Evolutionary conservation across 1,284 basidiomycete species (phyloP), one percentile per base, ranked within the genome.

Genomic region (Malassezia vespertilionis): DNA sequence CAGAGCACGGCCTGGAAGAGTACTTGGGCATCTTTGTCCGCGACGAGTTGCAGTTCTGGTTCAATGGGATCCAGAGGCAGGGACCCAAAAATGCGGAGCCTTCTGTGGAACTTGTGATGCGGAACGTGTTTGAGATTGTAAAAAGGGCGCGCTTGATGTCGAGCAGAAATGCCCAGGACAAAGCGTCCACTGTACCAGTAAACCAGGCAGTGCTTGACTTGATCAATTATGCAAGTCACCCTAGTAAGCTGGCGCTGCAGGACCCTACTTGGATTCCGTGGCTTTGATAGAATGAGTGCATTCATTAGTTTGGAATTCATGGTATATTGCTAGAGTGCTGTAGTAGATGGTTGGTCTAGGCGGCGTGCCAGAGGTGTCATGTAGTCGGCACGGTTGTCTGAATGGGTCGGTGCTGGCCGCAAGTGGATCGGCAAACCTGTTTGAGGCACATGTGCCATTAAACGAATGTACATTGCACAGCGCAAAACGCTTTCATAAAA

Each of bases 1-100:
- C 89, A 14, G 89, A 96, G 74, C 84, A 80, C 67, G 83, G 89
- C 50, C 74, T 95, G 45, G 87, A 91, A 56, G 82, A 87, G 61
- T 84, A 86, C 49, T 76, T 93, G 12, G 84, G 83, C 55, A 76
- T 95, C 43, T 95, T 95, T 70, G 81, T 86, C 20, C 80, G 89
- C 23, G 93, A 99, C 69, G 93, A 99, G 73, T 83, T 95, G 40
- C 78, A 81, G 59, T 77, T 79, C 12, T 87, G 83, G 83, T 61
- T 71, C 27, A 57, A 55, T 37, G 59, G 62, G n/a, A 48, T 54
- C 0, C 63, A 66, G 28, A 35, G 64, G 6, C 54, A 65, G 18
- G 57, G 51, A 3, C 48, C 53, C 8, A 52, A 57, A 3, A 49
- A 57, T 10, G 40, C 50, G 2, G 66, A 69, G 31, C 63, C 65